These are phyloP conservation scores for Aureobasidium sp. DNA, from an alignment of 2,329 filamentous ascomycete species.

Conservation along the genomic window DNA sequence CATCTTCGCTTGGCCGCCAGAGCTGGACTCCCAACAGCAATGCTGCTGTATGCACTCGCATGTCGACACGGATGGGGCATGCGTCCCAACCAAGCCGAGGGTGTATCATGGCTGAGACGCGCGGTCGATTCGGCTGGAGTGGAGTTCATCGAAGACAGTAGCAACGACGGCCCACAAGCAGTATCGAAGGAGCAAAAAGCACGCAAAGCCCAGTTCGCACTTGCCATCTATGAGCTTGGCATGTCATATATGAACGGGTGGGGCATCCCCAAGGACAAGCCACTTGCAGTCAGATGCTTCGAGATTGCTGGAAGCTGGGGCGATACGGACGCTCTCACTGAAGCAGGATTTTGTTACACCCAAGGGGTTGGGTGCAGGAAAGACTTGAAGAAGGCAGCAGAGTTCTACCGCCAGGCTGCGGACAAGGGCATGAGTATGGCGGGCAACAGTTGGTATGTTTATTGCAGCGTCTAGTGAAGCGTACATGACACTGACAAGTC, in stretches of 20 bases:
- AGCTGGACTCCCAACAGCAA: slow-evolving; percentile 79
- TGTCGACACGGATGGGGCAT: slow-evolving; percentile 98
- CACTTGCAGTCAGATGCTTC: slow-evolving; percentile 81
- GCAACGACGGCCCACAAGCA: slow-evolving; percentile 24
- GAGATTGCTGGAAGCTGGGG: slow-evolving; percentile 96
- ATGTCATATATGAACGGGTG: slow-evolving; percentile 97
- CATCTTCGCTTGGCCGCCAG: slow-evolving; percentile 84
- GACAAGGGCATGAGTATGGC: slow-evolving; percentile 95
- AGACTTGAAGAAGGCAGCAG: slow-evolving; percentile 87
- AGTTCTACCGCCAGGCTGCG: slow-evolving; percentile 83
- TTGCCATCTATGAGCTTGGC: slow-evolving; percentile 92
- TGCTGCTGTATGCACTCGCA: slow-evolving; percentile 91
- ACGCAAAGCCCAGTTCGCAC: slow-evolving; percentile 83
- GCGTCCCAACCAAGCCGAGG: slow-evolving; percentile 82
- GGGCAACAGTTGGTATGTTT: slow-evolving; percentile 87
- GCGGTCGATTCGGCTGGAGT: slow-evolving; percentile 77
- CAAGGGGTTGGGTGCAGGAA: slow-evolving; percentile 93
- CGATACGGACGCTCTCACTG: slow-evolving; percentile 85
- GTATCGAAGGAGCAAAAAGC: slow-evolving; percentile 57
- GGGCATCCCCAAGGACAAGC: slow-evolving; percentile 90
- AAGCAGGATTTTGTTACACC: slow-evolving; percentile 93
- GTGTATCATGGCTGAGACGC: slow-evolving; percentile 83
- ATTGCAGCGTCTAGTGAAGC: neutral
- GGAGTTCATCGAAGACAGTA: slow-evolving; percentile 77
- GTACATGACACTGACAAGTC: slow-evolving; percentile 17